Conservation (phyloP, 2,329 filamentous ascomycete genomes). For the Sclerotinia borealis region DNA sequence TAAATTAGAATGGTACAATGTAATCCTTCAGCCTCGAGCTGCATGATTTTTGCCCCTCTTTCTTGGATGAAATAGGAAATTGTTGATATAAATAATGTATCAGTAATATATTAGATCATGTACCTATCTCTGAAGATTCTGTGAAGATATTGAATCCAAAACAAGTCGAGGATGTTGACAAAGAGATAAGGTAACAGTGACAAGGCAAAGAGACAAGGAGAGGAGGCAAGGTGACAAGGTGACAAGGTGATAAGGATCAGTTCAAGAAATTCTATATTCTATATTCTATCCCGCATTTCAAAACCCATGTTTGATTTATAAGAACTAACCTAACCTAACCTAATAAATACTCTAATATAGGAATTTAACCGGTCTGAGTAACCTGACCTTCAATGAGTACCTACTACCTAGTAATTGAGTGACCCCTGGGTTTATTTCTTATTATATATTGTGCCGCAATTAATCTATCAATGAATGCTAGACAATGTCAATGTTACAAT, state of each 20-base stretch:
- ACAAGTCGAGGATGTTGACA: neutral
- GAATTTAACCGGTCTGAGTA: neutral
- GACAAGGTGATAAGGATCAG: neutral
- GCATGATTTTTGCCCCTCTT: neutral
- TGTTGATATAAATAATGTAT: neutral
- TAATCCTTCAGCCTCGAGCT: slow-evolving; percentile 6
- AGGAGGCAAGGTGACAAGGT: neutral
- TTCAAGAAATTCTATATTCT: neutral
- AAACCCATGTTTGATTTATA: slow-evolving; percentile 1
- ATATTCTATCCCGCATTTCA: neutral
- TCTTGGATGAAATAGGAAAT: neutral
- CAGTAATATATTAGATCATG: neutral
- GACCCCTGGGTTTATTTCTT: neutral
- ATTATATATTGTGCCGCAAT: neutral
- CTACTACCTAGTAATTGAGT: neutral
- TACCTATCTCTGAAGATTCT: neutral
- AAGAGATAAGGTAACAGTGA: neutral
- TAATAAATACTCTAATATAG: neutral
- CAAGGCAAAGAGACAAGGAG: neutral
- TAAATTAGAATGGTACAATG: neutral
- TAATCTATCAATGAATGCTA: neutral
- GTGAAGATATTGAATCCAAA: neutral
- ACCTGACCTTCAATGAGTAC: neutral
- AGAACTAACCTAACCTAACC: neutral
- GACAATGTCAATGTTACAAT: neutral